Evolutionary conservation across 768 basidiomycete genomes (phyloP).

Genomic region (Leccinum pellstonianum): DNA sequence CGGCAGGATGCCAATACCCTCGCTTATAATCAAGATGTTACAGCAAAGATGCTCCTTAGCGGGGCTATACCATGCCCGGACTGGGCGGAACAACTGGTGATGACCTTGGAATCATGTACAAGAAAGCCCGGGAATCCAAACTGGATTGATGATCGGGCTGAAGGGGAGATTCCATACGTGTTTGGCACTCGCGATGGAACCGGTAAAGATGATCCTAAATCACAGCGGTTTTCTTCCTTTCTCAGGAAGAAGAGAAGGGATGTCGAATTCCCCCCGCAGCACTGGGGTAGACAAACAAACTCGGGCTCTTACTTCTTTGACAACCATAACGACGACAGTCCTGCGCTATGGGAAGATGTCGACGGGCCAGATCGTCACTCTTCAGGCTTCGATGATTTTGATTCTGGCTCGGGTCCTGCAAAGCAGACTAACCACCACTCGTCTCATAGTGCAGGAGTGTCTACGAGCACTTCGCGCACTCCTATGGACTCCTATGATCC

Average conservation of each 20-base stretch:
- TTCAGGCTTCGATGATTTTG: conserved; percentile 43
- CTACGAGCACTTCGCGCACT: conserved; percentile 4
- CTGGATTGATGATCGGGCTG: conserved; percentile 61
- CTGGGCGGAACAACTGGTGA: conserved; percentile 77
- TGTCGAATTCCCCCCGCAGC: conserved; percentile 56
- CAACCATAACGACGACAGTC: conserved; percentile 15
- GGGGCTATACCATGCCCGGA: conserved; percentile 71
- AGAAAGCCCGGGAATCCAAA: conserved; percentile 62
- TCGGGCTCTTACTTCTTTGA: conserved; percentile 57
- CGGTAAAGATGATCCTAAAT: conserved; percentile 34
- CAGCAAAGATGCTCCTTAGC: conserved; percentile 75
- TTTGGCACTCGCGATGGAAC: conserved; percentile 38
- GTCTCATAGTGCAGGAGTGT: conserved; percentile 18
- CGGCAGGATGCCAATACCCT: conserved; percentile 88
- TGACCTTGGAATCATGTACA: conserved; percentile 70
- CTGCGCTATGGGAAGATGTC: conserved; percentile 32
- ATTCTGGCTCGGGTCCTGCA: conserved; percentile 41
- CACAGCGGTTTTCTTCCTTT: conserved; percentile 32
- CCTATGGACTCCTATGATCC: conserved; percentile 32
- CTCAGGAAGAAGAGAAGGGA: conserved; percentile 47
- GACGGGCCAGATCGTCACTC: conserved; percentile 16
- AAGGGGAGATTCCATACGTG: conserved; percentile 46
- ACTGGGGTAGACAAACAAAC: conserved; percentile 55
- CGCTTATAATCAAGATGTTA: conserved; percentile 75
- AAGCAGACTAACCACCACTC: conserved; percentile 28